A percentile compares a stretch with the other conserved stretches of the same genome.
phyloP scores from a whole-genome alignment of 768 basidiomycete genomes.

The Gloeostereum incarnatum region DNA sequence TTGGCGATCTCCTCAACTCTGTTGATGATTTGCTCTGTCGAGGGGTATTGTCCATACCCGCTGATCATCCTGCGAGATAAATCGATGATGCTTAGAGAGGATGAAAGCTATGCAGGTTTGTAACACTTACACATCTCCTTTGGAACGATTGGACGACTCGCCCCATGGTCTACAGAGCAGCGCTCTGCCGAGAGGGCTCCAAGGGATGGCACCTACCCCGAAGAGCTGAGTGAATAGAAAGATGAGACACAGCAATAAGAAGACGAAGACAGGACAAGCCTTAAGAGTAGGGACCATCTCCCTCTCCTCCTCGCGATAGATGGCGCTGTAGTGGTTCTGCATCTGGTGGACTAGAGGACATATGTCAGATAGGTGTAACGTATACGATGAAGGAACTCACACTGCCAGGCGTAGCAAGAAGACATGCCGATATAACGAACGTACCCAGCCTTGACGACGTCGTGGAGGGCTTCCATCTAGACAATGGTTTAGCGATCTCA shows the following conservation, averaged over 20 bases:
- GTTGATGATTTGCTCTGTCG: slow-evolving; percentile 16
- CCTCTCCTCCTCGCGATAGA: slow-evolving; percentile 55
- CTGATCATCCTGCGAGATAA: slow-evolving; percentile 4
- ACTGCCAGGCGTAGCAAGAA: slow-evolving; percentile 42
- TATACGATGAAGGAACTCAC: slow-evolving; percentile 11
- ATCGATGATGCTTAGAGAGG: too few relatives aligned
- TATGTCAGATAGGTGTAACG: slow-evolving; percentile 13
- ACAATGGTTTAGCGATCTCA: neutral
- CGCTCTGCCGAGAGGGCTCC: slow-evolving; percentile 23
- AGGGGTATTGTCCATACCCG: slow-evolving; percentile 3
- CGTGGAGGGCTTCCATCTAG: slow-evolving; percentile 61
- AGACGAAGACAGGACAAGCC: slow-evolving; percentile 9
- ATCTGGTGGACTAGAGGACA: slow-evolving; percentile 52
- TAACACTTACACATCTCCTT: slow-evolving; percentile 9
- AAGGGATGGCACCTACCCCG: slow-evolving; percentile 35
- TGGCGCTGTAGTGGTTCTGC: slow-evolving; percentile 50
- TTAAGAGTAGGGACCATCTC: slow-evolving; percentile 43
- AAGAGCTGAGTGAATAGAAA: slow-evolving; percentile 16
- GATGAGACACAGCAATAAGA: neutral
- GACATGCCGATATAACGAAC: slow-evolving; percentile 55
- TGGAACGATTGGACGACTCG: slow-evolving; percentile 16
- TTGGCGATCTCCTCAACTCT: slow-evolving; percentile 39
- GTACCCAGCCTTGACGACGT: slow-evolving; percentile 56
- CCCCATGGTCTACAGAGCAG: neutral
- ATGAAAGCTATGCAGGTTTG: neutral